A percentile compares a stretch with the other conserved stretches of the same genome.
Conservation (phyloP, 495 filamentous ascomycete species). For the Margaritispora aquatica region DNA sequence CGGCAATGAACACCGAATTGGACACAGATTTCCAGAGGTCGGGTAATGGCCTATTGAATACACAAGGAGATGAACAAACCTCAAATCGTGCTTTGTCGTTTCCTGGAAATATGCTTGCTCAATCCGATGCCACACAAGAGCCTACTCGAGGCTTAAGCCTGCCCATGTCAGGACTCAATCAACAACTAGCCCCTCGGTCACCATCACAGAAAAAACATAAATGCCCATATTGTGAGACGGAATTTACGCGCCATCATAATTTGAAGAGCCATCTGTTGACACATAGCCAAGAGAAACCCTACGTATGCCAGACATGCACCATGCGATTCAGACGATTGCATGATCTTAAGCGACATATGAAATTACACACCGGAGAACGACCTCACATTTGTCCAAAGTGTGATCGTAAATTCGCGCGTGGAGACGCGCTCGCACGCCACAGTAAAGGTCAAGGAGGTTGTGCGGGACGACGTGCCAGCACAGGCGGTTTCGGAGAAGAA, state of each 20-base stretch:
- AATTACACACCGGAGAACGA: conserved; percentile 93
- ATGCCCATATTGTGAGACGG: conserved; percentile 91
- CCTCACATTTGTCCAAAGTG: conserved; percentile 93
- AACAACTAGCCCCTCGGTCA: conserved; percentile 56
- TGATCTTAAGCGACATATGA: conserved; percentile 92
- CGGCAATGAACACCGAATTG: conserved; percentile 21
- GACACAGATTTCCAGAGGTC: conserved; percentile 19
- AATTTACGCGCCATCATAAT: conserved; percentile 97
- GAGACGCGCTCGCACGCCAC: conserved; percentile 90
- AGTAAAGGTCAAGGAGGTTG: conserved; percentile 95
- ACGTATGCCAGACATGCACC: conserved; percentile 81
- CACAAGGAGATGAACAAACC: conserved; percentile 26
- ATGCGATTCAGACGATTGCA: conserved; percentile 88
- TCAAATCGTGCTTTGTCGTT: conserved; percentile 30
- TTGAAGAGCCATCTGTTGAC: conserved; percentile 98
- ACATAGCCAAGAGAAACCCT: conserved; percentile 98
- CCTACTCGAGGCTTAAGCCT: conserved; percentile 67
- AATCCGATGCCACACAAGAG: conserved; percentile 27
- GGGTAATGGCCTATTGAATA: conserved; percentile 23
- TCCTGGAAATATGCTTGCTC: conserved; percentile 22
- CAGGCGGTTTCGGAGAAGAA: conserved; percentile 77
- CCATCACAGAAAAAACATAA: conserved; percentile 85
- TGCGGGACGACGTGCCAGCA: conserved; percentile 80
- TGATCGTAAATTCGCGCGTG: conserved; percentile 87
- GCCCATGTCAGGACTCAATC: conserved; percentile 57